Base-by-base conservation (phyloP, 2,329 filamentous ascomycete genomes). In the Aschersonia sp. region DNA sequence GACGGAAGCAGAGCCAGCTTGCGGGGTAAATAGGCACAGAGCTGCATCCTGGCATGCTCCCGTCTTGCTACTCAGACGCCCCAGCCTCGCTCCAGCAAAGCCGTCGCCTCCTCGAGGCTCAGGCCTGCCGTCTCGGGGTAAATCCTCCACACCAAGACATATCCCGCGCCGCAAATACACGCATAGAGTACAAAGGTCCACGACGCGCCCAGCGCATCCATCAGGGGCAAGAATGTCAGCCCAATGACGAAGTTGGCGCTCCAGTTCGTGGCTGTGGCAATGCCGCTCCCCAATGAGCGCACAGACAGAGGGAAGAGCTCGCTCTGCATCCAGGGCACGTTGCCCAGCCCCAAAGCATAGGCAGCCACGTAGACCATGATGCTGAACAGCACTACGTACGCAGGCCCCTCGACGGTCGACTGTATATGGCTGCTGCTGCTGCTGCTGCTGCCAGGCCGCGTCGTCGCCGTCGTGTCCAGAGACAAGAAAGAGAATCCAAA, bases 281-380 rank as follows among this genome's bases (percentile, higher is more conserved):
- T 63, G 0, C 81, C 81, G 49, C 81, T 85, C 31, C 85, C 86
- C 1, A 87, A 64, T 5, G 81, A 81, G 45, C 85, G 79, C 43
- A 88, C 84, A 32, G 74, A 73, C 44, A 89, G 70, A 1, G 88
- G 85, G 59, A 96, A 96, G 33, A 95, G 75, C 67, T 97, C 90
- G 55, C 83, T 87, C 67, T 95, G 89, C 73, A 95, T 90, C 90
- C 90, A 97, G 0, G 90, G 89, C 3, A 97, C 87, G 56, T 88
- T 94, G 7, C 90, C 90, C 2, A 97, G 73, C 2, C 90, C 90
- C 1, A 89, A 71, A 1, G 90, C 90, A 60, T 94, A 97, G 1
- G 83, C 74, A 7, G 86, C 83, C 2, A 94, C 88, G 63, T 94
- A 96, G 1, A 87, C 55, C 63, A 88, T 83, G 61, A 96, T 82